Evolutionary conservation across 345 rosid genomes (phyloP), one percentile per base, ranked within the genome.

Genomic region (Moringa oleifera): DNA sequence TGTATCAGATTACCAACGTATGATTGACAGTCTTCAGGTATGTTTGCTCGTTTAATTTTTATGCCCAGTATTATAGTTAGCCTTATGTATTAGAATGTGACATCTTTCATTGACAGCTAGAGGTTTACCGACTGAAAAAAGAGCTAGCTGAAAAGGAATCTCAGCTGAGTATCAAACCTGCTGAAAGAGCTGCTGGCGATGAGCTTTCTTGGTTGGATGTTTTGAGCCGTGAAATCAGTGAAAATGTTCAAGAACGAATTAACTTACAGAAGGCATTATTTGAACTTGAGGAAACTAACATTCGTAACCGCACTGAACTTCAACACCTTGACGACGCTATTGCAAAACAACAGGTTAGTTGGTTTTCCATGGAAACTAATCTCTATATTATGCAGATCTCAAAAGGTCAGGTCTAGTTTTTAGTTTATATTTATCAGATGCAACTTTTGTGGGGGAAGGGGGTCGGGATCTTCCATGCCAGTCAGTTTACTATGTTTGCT

Each of bases 11-110:
- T 93, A 93, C 81, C 97, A 93, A 68, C 82, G 85, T 55, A 93
- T 93, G 97, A 90, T 93, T 72, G 98, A 93, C 73, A 81, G 79
- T 81, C 98, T 93, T 79, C 96, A 93, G 85, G 98, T 74, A 72
- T 55, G 77, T n/a, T 58, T 36, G 25, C 55, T 66, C 28, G 45
- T 25, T 69, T 21, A n/a, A 55, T 37, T 69, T 65, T 12, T 58
- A 16, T 62, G 24, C 16, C 24, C 17, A 24, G 25, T 10, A 41
- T 41, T 41, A 4, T 41, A 41, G 47, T 4, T 41, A 4, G 51
- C 24, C 36, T 6, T 22, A 45, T 25, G 21, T 59, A 37, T 10
- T n/a, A 24, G 28, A 61, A 63, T 12, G 18, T 69, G 33, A 58
- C 24, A 23, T 25, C 18, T 50, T 52, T 59, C 53, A 47, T 62